phyloP scores from a whole-genome alignment of 805 yeast genomes.

The Saturnispora sanitii region DNA sequence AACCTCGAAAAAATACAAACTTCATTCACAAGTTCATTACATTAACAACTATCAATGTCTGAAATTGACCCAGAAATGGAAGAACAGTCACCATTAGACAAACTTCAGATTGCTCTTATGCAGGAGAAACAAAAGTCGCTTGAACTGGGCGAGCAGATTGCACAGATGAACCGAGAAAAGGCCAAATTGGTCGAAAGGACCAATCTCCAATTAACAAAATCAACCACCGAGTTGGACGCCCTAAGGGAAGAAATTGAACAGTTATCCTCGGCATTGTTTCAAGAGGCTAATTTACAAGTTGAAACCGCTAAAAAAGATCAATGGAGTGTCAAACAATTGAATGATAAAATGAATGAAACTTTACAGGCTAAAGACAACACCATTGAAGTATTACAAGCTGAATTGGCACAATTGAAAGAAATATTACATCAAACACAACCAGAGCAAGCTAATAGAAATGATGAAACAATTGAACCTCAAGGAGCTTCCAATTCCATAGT shows the following conservation, averaged over 20 bases:
- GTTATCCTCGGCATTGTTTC: slow-evolving; percentile 63
- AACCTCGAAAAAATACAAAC: no score
- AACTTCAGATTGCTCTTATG: background rate
- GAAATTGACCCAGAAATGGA: background rate
- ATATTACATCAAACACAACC: slow-evolving; percentile 36
- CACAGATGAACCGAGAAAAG: slow-evolving; percentile 27
- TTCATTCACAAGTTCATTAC: no score
- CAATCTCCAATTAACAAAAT: slow-evolving; percentile 2
- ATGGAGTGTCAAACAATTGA: slow-evolving; percentile 48
- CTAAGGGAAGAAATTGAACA: slow-evolving; percentile 73
- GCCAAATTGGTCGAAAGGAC: slow-evolving; percentile 6
- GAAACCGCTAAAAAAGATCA: slow-evolving; percentile 65
- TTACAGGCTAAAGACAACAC: slow-evolving; percentile 61
- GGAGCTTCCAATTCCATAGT: slow-evolving; percentile 12
- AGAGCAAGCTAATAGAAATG: background rate
- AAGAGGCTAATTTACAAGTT: slow-evolving; percentile 81
- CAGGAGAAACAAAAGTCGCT: background rate
- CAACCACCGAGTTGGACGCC: slow-evolving; percentile 39
- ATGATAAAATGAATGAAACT: slow-evolving; percentile 41
- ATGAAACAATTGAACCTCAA: background rate
- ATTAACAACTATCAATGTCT: no score
- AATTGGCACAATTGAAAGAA: slow-evolving; percentile 55
- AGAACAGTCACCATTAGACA: background rate
- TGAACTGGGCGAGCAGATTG: slow-evolving; percentile 13
- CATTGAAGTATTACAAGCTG: slow-evolving; percentile 54